A percentile compares a stretch with the other conserved stretches of the same genome.
Conservation (phyloP, 2,329 filamentous ascomycete genomes). For the Penicillium sp. region DNA sequence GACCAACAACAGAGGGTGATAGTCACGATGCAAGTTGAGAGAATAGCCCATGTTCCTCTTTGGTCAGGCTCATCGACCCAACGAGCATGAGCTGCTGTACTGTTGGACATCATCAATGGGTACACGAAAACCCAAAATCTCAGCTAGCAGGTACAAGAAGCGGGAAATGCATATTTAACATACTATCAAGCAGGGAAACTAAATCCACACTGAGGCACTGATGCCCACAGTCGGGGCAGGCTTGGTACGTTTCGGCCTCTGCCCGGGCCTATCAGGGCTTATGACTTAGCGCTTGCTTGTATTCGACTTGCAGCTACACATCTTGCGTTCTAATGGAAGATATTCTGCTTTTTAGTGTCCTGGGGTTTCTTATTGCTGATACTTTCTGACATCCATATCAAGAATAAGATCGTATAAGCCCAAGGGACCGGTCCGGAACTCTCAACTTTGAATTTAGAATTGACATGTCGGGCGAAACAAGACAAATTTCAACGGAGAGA, state of each 20-base stretch:
- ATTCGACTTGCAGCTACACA: not conserved
- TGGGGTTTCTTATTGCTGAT: not conserved
- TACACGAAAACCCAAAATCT: not conserved
- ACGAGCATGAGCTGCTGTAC: not conserved
- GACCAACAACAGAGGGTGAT: constrained; percentile 13
- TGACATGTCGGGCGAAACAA: constrained; percentile 1
- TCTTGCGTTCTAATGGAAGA: not conserved
- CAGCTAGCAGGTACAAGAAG: not conserved
- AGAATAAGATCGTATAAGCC: not conserved
- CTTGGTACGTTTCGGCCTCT: not conserved
- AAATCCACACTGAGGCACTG: not conserved
- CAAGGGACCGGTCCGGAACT: not conserved
- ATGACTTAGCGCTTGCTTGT: not conserved
- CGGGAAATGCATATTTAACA: not conserved
- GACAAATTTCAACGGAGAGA: not conserved
- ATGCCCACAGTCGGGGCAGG: not conserved
- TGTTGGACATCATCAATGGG: not conserved
- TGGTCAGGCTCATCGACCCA: constrained; percentile 12
- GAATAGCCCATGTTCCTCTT: constrained; percentile 10
- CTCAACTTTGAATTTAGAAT: constrained; percentile 1
- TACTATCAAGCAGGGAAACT: not conserved
- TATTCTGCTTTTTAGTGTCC: not conserved
- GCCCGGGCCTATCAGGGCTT: not conserved
- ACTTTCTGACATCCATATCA: not conserved
- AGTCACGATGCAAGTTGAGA: constrained; percentile 12